phyloP scores from a whole-genome alignment of 495 filamentous ascomycete genomes.

The Parathielavia appendiculata region DNA sequence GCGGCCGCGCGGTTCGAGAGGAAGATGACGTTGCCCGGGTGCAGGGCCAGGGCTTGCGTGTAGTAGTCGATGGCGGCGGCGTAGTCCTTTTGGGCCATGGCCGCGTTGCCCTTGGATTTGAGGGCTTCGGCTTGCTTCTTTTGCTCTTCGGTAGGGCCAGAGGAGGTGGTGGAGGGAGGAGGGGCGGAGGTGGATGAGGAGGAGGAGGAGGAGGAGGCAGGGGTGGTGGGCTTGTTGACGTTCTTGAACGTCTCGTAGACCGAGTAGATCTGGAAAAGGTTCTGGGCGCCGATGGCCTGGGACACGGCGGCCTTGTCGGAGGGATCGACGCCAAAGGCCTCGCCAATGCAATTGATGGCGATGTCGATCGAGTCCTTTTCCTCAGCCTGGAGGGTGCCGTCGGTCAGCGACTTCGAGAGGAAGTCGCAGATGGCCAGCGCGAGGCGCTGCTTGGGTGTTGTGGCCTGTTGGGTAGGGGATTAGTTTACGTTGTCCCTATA shows the following conservation, averaged over 20 bases:
- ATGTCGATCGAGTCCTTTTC: conserved; percentile 90
- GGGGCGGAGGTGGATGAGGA: conserved; percentile 6
- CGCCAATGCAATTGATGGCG: conserved; percentile 85
- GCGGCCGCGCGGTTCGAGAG: conserved; percentile 96
- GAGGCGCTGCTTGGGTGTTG: conserved; percentile 86
- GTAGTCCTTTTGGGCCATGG: conserved; percentile 92
- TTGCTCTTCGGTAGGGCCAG: conserved; percentile 45
- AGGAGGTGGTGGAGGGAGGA: conserved; percentile 15
- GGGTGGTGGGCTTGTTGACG: conserved; percentile 18
- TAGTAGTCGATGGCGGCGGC: conserved; percentile 73
- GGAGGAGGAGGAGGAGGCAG: conserved; percentile 27
- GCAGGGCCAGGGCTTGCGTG: conserved; percentile 70
- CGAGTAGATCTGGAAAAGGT: conserved; percentile 81
- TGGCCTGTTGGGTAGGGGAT: conserved; percentile 26
- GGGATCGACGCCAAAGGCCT: conserved; percentile 91
- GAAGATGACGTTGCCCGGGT: conserved; percentile 89
- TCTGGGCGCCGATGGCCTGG: conserved; percentile 76
- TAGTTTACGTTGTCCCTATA: background rate
- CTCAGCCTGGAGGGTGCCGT: conserved; percentile 80
- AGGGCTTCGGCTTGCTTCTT: conserved; percentile 75
- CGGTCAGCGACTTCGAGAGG: conserved; percentile 74
- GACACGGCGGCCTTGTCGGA: conserved; percentile 64
- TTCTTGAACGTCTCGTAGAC: conserved; percentile 92
- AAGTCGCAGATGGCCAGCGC: conserved; percentile 97
- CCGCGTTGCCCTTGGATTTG: conserved; percentile 88